Percentiles rank a stretch among this genome's conserved stretches.
These are phyloP conservation scores for Rhododendron vialii DNA, from an alignment of 148 eudicot genomes.

Conservation along the genomic window DNA sequence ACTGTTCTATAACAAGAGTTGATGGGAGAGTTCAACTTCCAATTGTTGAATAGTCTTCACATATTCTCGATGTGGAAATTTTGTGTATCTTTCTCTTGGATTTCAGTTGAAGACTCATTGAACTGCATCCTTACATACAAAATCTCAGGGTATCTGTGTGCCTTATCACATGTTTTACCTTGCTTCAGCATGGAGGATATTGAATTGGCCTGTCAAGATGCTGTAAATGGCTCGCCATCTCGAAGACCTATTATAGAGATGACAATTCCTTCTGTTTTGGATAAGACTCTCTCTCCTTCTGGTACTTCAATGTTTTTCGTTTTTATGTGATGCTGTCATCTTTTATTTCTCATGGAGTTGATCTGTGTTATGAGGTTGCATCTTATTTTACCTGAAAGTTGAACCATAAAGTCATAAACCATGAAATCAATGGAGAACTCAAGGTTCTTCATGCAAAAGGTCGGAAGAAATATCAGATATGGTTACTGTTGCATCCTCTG, in stretches of 20 bases:
- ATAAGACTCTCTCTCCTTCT: conserved; percentile 79
- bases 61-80: not conserved
- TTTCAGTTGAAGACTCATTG: not conserved
- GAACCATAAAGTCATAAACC: not conserved
- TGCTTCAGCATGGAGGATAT: conserved; percentile 78
- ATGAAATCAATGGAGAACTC: not conserved
- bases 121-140: not conserved
- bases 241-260: conserved; percentile 85
- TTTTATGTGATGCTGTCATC: not conserved
- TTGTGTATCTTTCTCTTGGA: not conserved
- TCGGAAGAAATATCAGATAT: not conserved
- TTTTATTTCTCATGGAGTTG: conserved; percentile 1
- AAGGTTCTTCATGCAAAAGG: not conserved
- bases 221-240: conserved; percentile 69
- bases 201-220: conserved; percentile 70
- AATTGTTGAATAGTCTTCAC: not conserved
- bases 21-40: not conserved
- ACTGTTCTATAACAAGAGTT: not conserved
- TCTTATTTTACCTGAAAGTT: not conserved
- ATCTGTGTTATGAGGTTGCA: not conserved
- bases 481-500: not conserved
- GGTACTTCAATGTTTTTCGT: conserved; percentile 31
- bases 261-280: conserved; percentile 90
- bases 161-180: not conserved
- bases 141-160: not conserved